A percentile compares a stretch with the other conserved stretches of the same genome.
These are phyloP conservation scores for Gypsophila paniculata DNA, from an alignment of 179 eudicot genomes.

Conservation along the genomic window DNA sequence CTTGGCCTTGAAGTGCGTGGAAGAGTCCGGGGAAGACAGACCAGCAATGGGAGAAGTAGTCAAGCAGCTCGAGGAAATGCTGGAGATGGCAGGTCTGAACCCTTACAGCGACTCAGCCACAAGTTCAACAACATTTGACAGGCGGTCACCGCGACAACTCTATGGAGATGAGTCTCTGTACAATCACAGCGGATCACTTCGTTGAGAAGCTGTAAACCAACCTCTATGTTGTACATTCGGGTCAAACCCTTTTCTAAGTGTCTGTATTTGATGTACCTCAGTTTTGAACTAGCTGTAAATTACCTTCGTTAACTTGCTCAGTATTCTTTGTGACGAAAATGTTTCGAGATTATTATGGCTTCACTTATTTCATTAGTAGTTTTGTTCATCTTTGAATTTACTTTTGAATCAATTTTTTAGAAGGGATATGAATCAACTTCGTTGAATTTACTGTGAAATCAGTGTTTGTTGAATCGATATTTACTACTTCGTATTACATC, in stretches of 20 bases:
- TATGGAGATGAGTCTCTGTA: conserved; percentile 34
- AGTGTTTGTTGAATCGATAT: too few relatives aligned
- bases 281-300: not conserved
- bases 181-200: conserved; percentile 32
- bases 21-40: conserved; percentile 41
- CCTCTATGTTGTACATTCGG: not conserved
- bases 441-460: too few relatives aligned
- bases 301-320: not conserved
- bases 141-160: conserved; percentile 32
- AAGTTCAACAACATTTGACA: conserved; percentile 28
- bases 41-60: conserved; percentile 61
- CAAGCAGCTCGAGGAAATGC: conserved; percentile 48
- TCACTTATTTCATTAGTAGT: too few relatives aligned
- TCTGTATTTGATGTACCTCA: not conserved
- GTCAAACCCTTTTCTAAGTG: not conserved
- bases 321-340: not conserved
- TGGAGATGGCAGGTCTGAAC: conserved; percentile 38
- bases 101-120: conserved; percentile 32
- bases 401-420: too few relatives aligned
- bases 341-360: not conserved
- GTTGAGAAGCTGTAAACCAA: conserved; percentile 14
- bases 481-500: too few relatives aligned
- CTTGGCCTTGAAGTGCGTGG: conserved; percentile 48
- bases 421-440: too few relatives aligned
- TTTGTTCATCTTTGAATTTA: too few relatives aligned